Percentiles rank a stretch among this genome's conserved stretches.
phyloP scores from a whole-genome alignment of 805 yeast genomes.

The Lipomyces sp. region DNA sequence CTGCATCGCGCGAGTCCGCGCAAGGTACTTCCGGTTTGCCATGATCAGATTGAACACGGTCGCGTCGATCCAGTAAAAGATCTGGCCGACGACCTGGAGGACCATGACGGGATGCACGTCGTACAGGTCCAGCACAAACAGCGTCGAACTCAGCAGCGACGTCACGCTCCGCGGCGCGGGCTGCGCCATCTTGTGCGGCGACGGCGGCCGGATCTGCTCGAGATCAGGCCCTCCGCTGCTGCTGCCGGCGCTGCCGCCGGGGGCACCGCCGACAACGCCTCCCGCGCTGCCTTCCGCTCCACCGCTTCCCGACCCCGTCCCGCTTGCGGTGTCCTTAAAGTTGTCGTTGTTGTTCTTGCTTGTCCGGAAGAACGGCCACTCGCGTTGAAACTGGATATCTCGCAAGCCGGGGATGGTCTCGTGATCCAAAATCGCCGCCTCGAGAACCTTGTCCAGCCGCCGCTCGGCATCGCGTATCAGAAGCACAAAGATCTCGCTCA shows the following conservation, averaged over 20 bases:
- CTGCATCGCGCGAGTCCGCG: conserved; percentile 85
- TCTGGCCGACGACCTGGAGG: conserved; percentile 72
- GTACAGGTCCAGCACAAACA: conserved; percentile 79
- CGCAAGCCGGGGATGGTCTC: conserved; percentile 80
- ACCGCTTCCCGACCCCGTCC: not conserved
- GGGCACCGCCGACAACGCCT: not conserved
- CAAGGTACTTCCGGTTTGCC: conserved; percentile 62
- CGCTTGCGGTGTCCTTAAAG: not conserved
- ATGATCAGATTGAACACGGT: conserved; percentile 70
- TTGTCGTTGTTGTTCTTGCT: conserved; percentile 33
- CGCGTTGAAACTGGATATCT: conserved; percentile 70
- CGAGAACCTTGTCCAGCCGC: conserved; percentile 37
- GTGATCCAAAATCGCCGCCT: conserved; percentile 52
- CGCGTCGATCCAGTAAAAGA: conserved; percentile 73
- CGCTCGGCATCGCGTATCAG: conserved; percentile 40
- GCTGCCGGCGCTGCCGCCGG: not conserved
- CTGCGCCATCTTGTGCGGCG: conserved; percentile 70
- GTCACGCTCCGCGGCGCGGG: conserved; percentile 63
- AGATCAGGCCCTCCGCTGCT: not conserved
- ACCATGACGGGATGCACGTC: conserved; percentile 74
- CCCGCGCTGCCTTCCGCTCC: not conserved
- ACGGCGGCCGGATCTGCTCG: conserved; percentile 62
- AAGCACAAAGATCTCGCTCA: conserved; percentile 37
- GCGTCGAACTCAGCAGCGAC: conserved; percentile 77
- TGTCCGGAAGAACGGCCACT: conserved; percentile 60